Evolutionary conservation across 1,139 yeast genomes (phyloP), one percentile per base, ranked within the genome.

Genomic region (Lodderomyces beijingensis): DNA sequence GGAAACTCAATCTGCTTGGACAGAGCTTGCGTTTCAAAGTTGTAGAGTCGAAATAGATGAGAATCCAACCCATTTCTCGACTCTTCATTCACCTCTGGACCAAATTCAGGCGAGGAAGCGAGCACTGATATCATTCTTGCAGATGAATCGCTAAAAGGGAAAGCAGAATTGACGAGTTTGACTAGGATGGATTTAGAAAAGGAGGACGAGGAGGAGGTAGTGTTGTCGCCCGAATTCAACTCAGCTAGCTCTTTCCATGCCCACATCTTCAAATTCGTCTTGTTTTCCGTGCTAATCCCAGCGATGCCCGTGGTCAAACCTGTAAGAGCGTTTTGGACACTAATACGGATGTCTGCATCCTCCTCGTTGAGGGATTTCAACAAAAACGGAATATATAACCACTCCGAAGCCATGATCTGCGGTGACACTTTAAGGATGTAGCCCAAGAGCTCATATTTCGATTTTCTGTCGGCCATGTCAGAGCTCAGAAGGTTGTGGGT

Each of bases 11-110:
- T 56, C n/a, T n/a, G n/a, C n/a, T n/a, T n/a, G n/a, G n/a, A n/a
- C n/a, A n/a, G n/a, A n/a, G n/a, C n/a, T n/a, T n/a, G n/a, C n/a
- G n/a, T n/a, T n/a, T n/a, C n/a, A n/a, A n/a, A n/a, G n/a, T n/a
- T n/a, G n/a, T n/a, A n/a, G 14, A 24, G 18, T 16, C 25, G 63
- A 49, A 74, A 79, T 77, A 81, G 74, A 48, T 84, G 75, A 0
- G 96, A 96, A 50, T 86, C 79, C 18, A 91, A 62, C 0, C 97
- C 97, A 39, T 76, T 76, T n/a, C 57, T 56, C 0, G 96, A 82
- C 53, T 88, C 96, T 47, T 88, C 95, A 10, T 79, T 62, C 0
- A 81, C 75, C 43, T 87, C 95, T 1, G 86, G 68, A 33, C 84
- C 65, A 44, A 82, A 83, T 3, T 55, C 57, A 17, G 65, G 49